Conservation (phyloP, 495 filamentous ascomycete genomes). For the Penicilliopsis zonata region DNA sequence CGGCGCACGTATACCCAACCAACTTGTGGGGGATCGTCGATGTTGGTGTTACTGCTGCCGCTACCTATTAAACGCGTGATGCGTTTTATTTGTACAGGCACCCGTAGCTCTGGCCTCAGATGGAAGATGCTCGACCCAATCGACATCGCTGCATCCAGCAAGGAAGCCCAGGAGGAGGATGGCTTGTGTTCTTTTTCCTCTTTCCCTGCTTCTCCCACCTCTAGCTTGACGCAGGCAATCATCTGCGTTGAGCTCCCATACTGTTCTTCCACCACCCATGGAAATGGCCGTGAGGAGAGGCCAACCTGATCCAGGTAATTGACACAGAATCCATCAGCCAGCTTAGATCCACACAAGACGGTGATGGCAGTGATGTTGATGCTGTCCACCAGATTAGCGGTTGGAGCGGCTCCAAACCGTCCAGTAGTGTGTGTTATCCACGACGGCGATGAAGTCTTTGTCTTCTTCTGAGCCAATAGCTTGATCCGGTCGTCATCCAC, state of each 20-base stretch:
- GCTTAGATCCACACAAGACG: conserved; percentile 7
- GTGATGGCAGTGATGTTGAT: conserved; percentile 7
- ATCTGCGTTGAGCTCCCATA: conserved; percentile 26
- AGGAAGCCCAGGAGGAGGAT: conserved; percentile 31
- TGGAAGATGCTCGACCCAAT: conserved; percentile 33
- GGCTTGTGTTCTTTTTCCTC: too few species aligned
- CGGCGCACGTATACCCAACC: conserved; percentile 2
- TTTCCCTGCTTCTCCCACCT: too few species aligned
- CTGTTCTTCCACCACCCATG: conserved; percentile 30
- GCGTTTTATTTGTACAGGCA: too few species aligned
- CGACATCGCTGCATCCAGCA: conserved; percentile 34
- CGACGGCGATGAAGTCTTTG: conserved; percentile 6
- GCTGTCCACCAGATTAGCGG: conserved; percentile 4
- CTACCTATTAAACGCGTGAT: too few species aligned
- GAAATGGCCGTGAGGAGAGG: conserved; percentile 31
- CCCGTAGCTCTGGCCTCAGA: conserved; percentile 25
- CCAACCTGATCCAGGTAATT: conserved; percentile 29
- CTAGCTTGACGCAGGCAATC: conserved; percentile 26
- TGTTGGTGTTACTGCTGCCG: too few species aligned
- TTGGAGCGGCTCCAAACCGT: conserved; percentile 1
- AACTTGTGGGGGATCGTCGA: conserved; percentile 1
- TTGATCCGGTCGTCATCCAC: conserved; percentile 10
- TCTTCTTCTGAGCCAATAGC: conserved; percentile 12
- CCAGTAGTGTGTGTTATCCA: conserved; percentile 31
- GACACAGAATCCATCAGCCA: conserved; percentile 18